phyloP scores from a whole-genome alignment of 192 early-diverging fungal genomes.

The Coemansia sp. region DNA sequence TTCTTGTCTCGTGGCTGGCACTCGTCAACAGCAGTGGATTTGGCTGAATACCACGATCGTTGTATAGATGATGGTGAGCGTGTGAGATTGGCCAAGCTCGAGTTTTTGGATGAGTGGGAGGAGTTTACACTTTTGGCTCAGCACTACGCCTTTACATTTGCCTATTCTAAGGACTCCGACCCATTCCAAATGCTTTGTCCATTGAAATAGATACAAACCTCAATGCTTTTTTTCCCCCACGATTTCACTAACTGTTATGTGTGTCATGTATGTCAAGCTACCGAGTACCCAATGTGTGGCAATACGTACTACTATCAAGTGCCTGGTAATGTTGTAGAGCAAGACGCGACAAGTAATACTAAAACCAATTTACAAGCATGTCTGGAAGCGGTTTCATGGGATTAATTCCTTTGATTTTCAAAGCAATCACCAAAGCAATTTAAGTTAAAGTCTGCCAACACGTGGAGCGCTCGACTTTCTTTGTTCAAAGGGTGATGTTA shows the following conservation, averaged over 20 bases:
- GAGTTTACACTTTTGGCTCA: slow-evolving; percentile 81
- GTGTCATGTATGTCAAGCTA: background rate
- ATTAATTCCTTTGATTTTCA: no score
- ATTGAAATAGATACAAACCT: background rate
- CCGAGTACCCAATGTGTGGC: no score
- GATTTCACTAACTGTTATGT: no score
- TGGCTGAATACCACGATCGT: slow-evolving; percentile 44
- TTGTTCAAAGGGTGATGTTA: no score
- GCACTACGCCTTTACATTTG: slow-evolving; percentile 89
- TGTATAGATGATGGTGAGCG: slow-evolving; percentile 26
- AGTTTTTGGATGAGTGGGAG: slow-evolving; percentile 92
- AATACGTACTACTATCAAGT: slow-evolving; percentile 41
- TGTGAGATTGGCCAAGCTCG: slow-evolving; percentile 69
- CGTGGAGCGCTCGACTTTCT: no score
- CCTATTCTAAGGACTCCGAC: slow-evolving; percentile 40
- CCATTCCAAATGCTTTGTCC: slow-evolving; percentile 38
- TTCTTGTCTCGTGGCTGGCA: slow-evolving; percentile 69
- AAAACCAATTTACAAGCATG: no score
- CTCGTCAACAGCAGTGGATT: slow-evolving; percentile 61
- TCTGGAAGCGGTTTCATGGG: no score
- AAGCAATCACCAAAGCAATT: no score
- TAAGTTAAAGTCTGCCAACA: no score
- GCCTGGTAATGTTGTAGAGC: slow-evolving; percentile 25
- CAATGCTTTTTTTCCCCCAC: background rate
- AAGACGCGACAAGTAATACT: no score